phyloP scores from a whole-genome alignment of 106 monocot species.

The Phalaenopsis equestris region DNA sequence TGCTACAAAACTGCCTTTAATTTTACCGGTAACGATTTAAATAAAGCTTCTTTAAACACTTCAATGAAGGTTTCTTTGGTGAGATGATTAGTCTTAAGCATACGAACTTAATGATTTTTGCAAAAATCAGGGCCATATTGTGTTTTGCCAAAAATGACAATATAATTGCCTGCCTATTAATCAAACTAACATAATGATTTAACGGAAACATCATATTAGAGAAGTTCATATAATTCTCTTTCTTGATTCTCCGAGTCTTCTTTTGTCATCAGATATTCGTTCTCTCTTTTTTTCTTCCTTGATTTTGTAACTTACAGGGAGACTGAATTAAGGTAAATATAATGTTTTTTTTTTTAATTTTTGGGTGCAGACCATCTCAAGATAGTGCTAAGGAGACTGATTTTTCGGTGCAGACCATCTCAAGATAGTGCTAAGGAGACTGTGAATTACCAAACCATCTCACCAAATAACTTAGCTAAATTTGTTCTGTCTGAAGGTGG shows the following conservation, averaged over 20 bases:
- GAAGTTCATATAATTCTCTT: neutral
- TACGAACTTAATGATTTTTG: neutral
- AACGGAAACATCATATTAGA: neutral
- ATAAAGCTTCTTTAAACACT: too few species aligned
- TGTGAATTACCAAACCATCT: conserved; percentile 58
- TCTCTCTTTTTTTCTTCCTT: neutral
- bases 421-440: conserved; percentile 32
- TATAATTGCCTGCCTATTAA: neutral
- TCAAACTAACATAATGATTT: neutral
- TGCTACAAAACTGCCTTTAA: neutral
- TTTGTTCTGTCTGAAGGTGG: conserved; percentile 80
- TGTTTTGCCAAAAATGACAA: neutral
- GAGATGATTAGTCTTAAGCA: neutral
- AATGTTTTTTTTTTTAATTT: neutral
- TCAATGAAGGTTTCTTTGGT: neutral
- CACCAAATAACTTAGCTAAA: conserved; percentile 57
- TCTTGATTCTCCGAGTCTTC: neutral
- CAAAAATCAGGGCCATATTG: neutral
- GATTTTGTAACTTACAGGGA: neutral
- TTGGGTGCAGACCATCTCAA: conserved; percentile 34
- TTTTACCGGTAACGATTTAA: neutral
- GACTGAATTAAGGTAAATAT: neutral
- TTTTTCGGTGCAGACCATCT: conserved; percentile 32
- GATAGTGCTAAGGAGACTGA: conserved; percentile 34
- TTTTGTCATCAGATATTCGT: neutral